Base-by-base conservation (phyloP, 164 flowering plant genomes). In the Vitis rupestris region DNA sequence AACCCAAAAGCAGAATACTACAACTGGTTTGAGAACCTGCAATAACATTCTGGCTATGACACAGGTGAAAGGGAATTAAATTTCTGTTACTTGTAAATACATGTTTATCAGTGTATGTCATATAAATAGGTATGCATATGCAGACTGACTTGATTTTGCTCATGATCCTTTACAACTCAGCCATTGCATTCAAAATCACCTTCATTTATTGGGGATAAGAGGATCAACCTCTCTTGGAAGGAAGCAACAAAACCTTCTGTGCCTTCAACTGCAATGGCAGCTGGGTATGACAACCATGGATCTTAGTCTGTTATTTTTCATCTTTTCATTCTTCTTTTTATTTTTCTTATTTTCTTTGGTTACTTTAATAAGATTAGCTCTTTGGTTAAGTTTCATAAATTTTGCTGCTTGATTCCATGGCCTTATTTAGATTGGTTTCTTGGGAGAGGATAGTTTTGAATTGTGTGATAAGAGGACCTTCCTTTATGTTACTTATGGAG, bases 41-140 rank as follows among this genome's bases (percentile, higher is more conserved):
- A 92, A 91, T 79, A 92, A 94, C 79, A 94, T 94, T 64, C 81
- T 92, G 69, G 84, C 92, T 31, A 94, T 92, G 99, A 81, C 98
- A 57, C 89, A 90, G 92, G 99, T 95, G 30, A 74, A 64, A 17
- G 61, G 44, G 69, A 16, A 2, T 59, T 44, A 23, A 13, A 11
- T 37, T 29, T 29, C 9, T 53, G n/a, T 30, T 7, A 69, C 19
- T 37, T 71, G 47, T 3, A 48, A 19, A n/a, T 59, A 27, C 44
- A 59, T 57, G 10, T 19, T 11, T 50, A 10, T 57, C 10, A 10
- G 51, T 55, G 3, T 14, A 49, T 64, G 44, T 37, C 44, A 37
- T 37, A 37, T 37, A 37, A 37, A 37, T 37, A 37, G 44, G 4
- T 50, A 29, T 29, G 13, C 3, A 9, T 70, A 19, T 12, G 62